phyloP scores from a whole-genome alignment of 805 yeast genomes.

The Candida orba region DNA sequence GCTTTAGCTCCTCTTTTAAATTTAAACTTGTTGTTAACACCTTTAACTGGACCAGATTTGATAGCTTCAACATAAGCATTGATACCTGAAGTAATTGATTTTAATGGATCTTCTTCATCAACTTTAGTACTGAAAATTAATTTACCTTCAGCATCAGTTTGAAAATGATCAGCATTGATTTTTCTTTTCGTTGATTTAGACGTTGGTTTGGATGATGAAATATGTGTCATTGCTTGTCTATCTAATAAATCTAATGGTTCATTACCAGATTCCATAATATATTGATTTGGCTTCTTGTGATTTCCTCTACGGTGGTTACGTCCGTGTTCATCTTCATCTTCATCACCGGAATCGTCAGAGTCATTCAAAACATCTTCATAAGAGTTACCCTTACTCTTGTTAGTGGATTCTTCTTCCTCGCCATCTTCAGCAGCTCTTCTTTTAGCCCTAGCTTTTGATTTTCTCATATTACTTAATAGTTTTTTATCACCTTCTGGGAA shows the following conservation, averaged over 20 bases:
- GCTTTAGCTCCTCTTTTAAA: slow-evolving; percentile 60
- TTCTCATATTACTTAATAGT: slow-evolving; percentile 77
- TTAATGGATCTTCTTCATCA: slow-evolving; percentile 39
- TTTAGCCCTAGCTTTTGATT: slow-evolving; percentile 77
- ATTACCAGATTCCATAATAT: slow-evolving; percentile 62
- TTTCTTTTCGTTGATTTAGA: slow-evolving; percentile 39
- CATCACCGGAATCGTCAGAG: slow-evolving; percentile 52
- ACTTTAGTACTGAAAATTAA: slow-evolving; percentile 49
- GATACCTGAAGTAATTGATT: slow-evolving; percentile 50
- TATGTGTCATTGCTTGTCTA: slow-evolving; percentile 74
- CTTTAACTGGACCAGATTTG: slow-evolving; percentile 86
- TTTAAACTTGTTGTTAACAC: slow-evolving; percentile 86
- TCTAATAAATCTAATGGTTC: slow-evolving; percentile 90
- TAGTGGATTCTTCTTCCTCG: slow-evolving; percentile 31
- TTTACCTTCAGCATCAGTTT: slow-evolving; percentile 45
- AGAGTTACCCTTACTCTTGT: slow-evolving; percentile 62
- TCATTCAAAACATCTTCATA: slow-evolving; percentile 89
- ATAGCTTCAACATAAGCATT: slow-evolving; percentile 94
- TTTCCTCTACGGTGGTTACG: slow-evolving; percentile 15
- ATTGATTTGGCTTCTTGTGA: slow-evolving; percentile 41
- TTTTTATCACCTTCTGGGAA: slow-evolving; percentile 91
- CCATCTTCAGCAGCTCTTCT: slow-evolving; percentile 51
- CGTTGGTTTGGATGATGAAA: slow-evolving; percentile 77
- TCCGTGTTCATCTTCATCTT: slow-evolving; percentile 23
- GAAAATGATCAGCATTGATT: slow-evolving; percentile 30